phyloP scores from a whole-genome alignment of 2,329 filamentous ascomycete species.

The Fusarium liriodendri region DNA sequence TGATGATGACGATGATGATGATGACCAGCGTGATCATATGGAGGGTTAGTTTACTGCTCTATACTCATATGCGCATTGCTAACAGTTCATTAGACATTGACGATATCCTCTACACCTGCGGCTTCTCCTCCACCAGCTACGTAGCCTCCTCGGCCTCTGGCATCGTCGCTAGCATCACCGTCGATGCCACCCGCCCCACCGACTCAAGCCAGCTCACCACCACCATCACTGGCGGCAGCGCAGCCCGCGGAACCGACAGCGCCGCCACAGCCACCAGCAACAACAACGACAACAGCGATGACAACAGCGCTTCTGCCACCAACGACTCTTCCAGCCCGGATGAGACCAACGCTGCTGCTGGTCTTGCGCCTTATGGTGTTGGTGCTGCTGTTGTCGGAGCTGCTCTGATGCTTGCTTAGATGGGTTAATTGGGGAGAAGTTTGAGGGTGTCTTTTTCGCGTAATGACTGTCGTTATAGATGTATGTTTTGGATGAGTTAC shows the following conservation, averaged over 20 bases:
- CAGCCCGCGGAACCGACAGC: constrained; percentile 9
- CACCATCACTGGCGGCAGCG: constrained; percentile 43
- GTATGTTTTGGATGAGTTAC: constrained; percentile 9
- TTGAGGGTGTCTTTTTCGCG: background rate
- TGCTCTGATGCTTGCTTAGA: constrained; percentile 35
- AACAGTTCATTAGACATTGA: constrained; percentile 45
- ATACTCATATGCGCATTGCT: background rate
- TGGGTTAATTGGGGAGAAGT: background rate
- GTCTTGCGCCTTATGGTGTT: constrained; percentile 28
- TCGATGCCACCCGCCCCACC: constrained; percentile 48
- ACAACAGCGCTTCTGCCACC: constrained; percentile 14
- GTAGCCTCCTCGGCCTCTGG: constrained; percentile 42
- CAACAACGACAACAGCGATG: background rate
- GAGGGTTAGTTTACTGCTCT: constrained; percentile 27
- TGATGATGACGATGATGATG: constrained; percentile 34
- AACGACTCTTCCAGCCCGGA: constrained; percentile 17
- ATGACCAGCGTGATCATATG: constrained; percentile 33
- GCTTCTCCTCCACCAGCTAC: constrained; percentile 49
- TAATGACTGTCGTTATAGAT: constrained; percentile 4
- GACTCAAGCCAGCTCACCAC: constrained; percentile 50
- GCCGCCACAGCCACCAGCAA: constrained; percentile 17
- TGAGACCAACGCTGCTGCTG: constrained; percentile 34
- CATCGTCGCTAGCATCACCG: constrained; percentile 44
- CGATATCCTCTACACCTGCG: constrained; percentile 49
- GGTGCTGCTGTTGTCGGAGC: constrained; percentile 33